These are phyloP conservation scores for Exobasidium cylindrosporum DNA, from an alignment of 1,284 basidiomycete species.

Conservation along the genomic window DNA sequence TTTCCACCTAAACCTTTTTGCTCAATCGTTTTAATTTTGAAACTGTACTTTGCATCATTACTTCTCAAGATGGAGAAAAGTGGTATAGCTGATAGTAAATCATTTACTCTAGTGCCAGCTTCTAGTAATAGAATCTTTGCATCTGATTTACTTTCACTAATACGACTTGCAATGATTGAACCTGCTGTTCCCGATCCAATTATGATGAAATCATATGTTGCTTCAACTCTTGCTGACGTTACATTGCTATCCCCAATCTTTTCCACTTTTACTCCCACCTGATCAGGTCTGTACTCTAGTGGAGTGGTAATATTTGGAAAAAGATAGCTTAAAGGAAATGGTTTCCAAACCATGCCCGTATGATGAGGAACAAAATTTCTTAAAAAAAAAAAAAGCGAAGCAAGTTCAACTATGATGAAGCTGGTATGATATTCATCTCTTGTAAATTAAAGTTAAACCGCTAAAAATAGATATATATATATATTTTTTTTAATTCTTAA, in stretches of 20 bases:
- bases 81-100: constrained; percentile 10
- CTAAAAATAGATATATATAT: too few relatives aligned
- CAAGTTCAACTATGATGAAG: too few relatives aligned
- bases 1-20: constrained; percentile 10
- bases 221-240: not conserved
- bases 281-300: not conserved
- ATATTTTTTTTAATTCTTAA: too few relatives aligned
- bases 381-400: not conserved
- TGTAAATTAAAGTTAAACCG: too few relatives aligned
- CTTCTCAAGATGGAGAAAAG: constrained; percentile 10
- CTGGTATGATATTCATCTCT: too few relatives aligned
- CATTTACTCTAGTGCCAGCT: constrained; percentile 26
- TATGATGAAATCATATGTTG: constrained; percentile 8
- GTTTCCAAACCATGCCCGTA: not conserved
- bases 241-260: not conserved
- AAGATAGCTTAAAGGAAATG: not conserved
- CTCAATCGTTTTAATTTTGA: constrained; percentile 9
- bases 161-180: constrained; percentile 11
- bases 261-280: not conserved
- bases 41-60: constrained; percentile 14
- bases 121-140: constrained; percentile 37
- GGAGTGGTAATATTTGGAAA: not conserved
- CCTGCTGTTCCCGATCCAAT: constrained; percentile 17
- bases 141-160: constrained; percentile 14
- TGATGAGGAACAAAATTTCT: not conserved